phyloP scores from a whole-genome alignment of 306 rosid species.

The Inga laurina region DNA sequence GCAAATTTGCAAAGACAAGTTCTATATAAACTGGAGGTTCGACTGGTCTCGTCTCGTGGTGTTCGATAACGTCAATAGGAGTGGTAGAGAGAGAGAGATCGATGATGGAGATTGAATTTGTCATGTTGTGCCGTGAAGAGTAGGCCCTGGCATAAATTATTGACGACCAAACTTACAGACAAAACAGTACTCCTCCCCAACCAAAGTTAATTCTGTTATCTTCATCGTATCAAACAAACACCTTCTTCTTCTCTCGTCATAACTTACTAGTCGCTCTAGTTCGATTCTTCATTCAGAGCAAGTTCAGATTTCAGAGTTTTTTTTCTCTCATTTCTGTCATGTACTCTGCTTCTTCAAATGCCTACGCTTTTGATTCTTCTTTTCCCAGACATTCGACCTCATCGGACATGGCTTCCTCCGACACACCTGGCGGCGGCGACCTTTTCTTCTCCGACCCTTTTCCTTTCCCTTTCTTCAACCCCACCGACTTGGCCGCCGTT shows the following conservation, averaged over 20 bases:
- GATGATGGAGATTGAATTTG: constrained; percentile 24
- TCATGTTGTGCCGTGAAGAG: constrained; percentile 32
- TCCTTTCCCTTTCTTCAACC: constrained; percentile 33
- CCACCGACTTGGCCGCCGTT: constrained; percentile 39
- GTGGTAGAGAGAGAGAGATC: not conserved
- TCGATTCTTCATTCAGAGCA: not conserved
- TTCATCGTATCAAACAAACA: constrained; percentile 3
- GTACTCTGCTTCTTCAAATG: constrained; percentile 46
- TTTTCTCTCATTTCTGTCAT: not conserved
- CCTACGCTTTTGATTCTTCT: constrained; percentile 51
- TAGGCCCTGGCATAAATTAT: constrained; percentile 15
- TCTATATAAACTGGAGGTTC: constrained; percentile 1
- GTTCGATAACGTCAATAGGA: constrained; percentile 27
- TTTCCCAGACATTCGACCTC: constrained; percentile 37
- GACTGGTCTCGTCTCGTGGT: constrained; percentile 14
- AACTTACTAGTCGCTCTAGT: not conserved
- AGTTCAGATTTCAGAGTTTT: not conserved
- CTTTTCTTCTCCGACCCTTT: not conserved
- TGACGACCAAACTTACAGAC: constrained; percentile 17
- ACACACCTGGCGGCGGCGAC: constrained; percentile 41
- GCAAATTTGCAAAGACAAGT: not conserved
- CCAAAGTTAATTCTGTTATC: not conserved
- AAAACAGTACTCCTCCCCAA: constrained; percentile 16
- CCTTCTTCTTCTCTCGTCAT: not conserved
- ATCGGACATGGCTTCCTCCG: constrained; percentile 38